These are phyloP conservation scores for Zea luxurians DNA, from an alignment of 176 grass and related monocot species.

Conservation along the genomic window DNA sequence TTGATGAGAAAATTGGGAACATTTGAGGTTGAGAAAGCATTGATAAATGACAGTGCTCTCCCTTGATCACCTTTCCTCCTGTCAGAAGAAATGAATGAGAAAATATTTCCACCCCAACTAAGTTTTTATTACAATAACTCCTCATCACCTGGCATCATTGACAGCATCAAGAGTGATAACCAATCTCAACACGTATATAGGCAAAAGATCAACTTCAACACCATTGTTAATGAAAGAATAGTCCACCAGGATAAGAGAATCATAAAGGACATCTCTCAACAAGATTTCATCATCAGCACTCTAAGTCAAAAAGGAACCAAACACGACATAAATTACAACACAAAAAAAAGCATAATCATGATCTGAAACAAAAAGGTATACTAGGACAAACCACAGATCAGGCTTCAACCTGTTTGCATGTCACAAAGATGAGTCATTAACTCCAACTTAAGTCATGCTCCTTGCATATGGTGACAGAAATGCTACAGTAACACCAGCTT, in stretches of 20 bases:
- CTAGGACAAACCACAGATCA: conserved; percentile 42
- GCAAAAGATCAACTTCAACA: conserved; percentile 61
- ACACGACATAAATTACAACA: conserved; percentile 29
- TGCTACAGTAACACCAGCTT: conserved; percentile 43
- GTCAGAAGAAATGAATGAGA: conserved; percentile 49
- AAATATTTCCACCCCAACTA: conserved; percentile 5
- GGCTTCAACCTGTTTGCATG: conserved; percentile 43
- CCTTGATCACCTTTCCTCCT: conserved; percentile 84
- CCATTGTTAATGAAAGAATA: conserved; percentile 86
- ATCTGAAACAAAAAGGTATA: conserved; percentile 32
- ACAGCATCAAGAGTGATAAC: conserved; percentile 80
- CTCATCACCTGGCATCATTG: conserved; percentile 73
- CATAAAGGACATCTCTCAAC: conserved; percentile 77
- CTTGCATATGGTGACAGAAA: conserved; percentile 42
- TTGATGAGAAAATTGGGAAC: conserved; percentile 66
- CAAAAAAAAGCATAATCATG: conserved; percentile 18
- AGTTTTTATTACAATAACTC: conserved; percentile 18
- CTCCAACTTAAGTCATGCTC: conserved; percentile 44
- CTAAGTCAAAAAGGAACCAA: conserved; percentile 47
- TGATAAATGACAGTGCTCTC: conserved; percentile 73
- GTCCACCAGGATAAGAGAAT: conserved; percentile 90
- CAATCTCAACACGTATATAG: conserved; percentile 67
- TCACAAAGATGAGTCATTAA: conserved; percentile 44
- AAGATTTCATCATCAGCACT: conserved; percentile 73
- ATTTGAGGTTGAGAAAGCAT: conserved; percentile 75